Conservation (phyloP, 768 basidiomycete species). For the Rickenella mellea region DNA sequence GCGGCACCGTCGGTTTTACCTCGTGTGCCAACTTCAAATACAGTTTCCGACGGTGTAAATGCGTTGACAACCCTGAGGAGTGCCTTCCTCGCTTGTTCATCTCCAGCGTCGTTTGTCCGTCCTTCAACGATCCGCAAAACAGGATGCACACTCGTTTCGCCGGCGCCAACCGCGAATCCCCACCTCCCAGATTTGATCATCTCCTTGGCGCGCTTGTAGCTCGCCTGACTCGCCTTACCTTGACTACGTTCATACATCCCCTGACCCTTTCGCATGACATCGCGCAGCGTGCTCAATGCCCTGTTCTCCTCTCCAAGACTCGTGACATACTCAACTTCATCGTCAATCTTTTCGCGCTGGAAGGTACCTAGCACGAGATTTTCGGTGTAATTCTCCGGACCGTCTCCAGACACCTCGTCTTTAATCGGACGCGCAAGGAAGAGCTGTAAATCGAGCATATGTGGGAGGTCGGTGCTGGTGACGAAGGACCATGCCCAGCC, state of each 20-base stretch:
- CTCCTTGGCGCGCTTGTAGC: constrained; percentile 84
- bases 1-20: constrained; percentile 51
- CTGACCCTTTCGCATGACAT: constrained; percentile 85
- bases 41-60: constrained; percentile 82
- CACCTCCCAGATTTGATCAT: constrained; percentile 65
- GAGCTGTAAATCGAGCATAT: constrained; percentile 85
- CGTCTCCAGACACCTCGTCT: constrained; percentile 34
- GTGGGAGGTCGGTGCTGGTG: constrained; percentile 77
- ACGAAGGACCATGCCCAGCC: constrained; percentile 98
- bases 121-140: constrained; percentile 31
- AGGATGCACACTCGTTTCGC: constrained; percentile 61
- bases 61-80: constrained; percentile 69
- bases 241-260: constrained; percentile 90
- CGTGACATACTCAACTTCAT: constrained; percentile 73
- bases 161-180: constrained; percentile 48
- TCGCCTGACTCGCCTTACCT: constrained; percentile 78
- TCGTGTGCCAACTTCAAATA: constrained; percentile 80
- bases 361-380: constrained; percentile 76
- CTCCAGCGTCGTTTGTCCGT: constrained; percentile 21
- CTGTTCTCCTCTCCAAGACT: constrained; percentile 56
- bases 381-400: constrained; percentile 59
- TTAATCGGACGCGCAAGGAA: constrained; percentile 78
- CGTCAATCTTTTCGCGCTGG: constrained; percentile 69
- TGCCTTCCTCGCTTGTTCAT: constrained; percentile 49
- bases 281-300: constrained; percentile 54